These are phyloP conservation scores for Trichoderma simmonsii DNA, from an alignment of 2,329 filamentous ascomycete genomes.

Conservation along the genomic window DNA sequence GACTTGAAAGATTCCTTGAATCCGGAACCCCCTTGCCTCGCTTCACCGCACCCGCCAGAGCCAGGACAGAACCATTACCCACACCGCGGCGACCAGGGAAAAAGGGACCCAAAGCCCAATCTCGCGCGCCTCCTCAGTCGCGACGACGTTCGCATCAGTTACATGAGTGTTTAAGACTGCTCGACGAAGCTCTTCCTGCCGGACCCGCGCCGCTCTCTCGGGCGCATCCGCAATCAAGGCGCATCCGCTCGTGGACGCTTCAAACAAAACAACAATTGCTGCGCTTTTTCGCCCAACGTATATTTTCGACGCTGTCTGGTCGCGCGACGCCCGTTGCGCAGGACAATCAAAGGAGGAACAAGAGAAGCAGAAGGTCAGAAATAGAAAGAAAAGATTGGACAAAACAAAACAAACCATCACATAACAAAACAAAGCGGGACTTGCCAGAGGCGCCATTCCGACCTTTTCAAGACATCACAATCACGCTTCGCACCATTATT, in stretches of 20 bases:
- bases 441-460: slow-evolving; percentile 4
- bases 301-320: background rate
- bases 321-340: slow-evolving; percentile 8
- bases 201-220: slow-evolving; percentile 3
- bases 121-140: slow-evolving; percentile 14
- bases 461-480: slow-evolving; percentile 15
- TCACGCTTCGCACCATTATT: slow-evolving; percentile 8
- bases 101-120: background rate
- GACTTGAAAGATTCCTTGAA: background rate
- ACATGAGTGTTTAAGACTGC: slow-evolving; percentile 7
- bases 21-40: slow-evolving; percentile 11
- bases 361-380: background rate
- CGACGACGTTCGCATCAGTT: slow-evolving; percentile 6
- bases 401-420: background rate
- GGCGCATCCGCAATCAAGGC: slow-evolving; percentile 12
- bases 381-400: background rate
- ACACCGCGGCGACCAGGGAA: background rate
- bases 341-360: background rate
- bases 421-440: background rate
- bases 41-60: slow-evolving; percentile 16
- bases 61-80: background rate
- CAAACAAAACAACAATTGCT: background rate
- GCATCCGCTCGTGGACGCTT: background rate
- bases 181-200: background rate
- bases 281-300: background rate